Base-by-base conservation (phyloP, 2,329 filamentous ascomycete species). In the Fusarium secorum region DNA sequence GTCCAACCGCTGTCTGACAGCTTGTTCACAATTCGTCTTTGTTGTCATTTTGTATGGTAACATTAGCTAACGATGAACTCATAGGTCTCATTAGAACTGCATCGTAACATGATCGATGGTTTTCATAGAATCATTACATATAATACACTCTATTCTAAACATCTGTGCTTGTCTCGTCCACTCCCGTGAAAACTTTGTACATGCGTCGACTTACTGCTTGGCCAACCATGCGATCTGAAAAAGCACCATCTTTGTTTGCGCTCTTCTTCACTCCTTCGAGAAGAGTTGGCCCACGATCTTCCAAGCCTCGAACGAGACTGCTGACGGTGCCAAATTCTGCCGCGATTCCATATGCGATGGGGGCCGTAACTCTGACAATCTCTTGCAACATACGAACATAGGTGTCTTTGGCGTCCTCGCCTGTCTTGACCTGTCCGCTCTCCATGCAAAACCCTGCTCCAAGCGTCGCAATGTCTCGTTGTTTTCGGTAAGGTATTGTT, bases 1-100 rank as follows among this genome's bases (percentile, higher is more conserved):
- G 89, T 90, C 89, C 91, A 93, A 93, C 90, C 91, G 91, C 91
- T 93, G 89, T 93, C 91, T 93, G 91, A 93, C 74, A 77, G 74
- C 75, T 77, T 77, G 69, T 57, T 67, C 68, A 59, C 51, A 58
- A 57, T 14, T 46, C 36, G 24, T 55, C 60, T 71, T 58, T 74
- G 53, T 74, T 60, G 46, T 71, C 79, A 79, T 60, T 64, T 60
- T 70, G 49, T 36, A 54, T 70, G 65, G 62, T 60, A 52, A 53
- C 52, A 42, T 24, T 59, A 45, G 71, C 75, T 77, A 74, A 77
- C 71, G 45, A 70, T 67, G 68, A 59, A 70, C 38, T 54, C 30
- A 53, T 46, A 69, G 69, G 48, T 61, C 56, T 67, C 28, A 54
- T 55, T 51, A 41, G 42, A 55, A 46, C 24, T 49, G 20, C 39